phyloP scores from a whole-genome alignment of 176 grass and related monocot species.

The Triticum turgidum region DNA sequence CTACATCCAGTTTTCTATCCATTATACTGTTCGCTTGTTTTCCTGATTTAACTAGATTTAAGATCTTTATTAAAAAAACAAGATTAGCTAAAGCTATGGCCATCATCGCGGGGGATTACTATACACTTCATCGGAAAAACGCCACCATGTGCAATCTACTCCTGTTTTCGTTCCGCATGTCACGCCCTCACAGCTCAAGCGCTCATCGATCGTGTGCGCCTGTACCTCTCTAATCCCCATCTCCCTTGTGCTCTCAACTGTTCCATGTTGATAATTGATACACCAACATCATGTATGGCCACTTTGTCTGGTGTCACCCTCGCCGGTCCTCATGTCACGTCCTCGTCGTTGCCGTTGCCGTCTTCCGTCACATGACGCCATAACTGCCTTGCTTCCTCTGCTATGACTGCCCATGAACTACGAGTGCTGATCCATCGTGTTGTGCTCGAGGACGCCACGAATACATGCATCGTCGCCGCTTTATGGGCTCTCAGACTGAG shows the following conservation, averaged over 20 bases:
- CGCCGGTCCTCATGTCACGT: not conserved
- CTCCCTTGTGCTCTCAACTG: not conserved
- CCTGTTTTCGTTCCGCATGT: not conserved
- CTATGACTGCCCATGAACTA: not conserved
- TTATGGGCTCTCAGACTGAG: not conserved
- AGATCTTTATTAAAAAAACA: not conserved
- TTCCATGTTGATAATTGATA: not conserved
- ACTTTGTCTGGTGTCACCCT: not conserved
- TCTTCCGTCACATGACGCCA: not conserved
- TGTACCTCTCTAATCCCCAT: not conserved
- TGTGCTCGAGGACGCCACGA: not conserved
- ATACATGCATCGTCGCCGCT: not conserved
- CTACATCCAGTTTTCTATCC: no score
- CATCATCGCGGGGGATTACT: no score
- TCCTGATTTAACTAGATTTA: no score
- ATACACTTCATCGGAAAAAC: no score
- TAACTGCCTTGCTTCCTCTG: not conserved
- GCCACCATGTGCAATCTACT: not conserved
- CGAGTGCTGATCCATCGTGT: not conserved
- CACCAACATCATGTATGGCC: constrained; percentile 8
- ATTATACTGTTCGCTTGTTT: no score
- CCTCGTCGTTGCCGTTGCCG: not conserved
- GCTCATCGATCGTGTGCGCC: not conserved
- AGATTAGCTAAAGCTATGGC: not conserved
- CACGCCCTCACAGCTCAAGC: not conserved